A percentile compares a stretch with the other conserved stretches of the same genome.
Conservation (phyloP, 2,329 filamentous ascomycete genomes). For the Trichoderma semiorbis region DNA sequence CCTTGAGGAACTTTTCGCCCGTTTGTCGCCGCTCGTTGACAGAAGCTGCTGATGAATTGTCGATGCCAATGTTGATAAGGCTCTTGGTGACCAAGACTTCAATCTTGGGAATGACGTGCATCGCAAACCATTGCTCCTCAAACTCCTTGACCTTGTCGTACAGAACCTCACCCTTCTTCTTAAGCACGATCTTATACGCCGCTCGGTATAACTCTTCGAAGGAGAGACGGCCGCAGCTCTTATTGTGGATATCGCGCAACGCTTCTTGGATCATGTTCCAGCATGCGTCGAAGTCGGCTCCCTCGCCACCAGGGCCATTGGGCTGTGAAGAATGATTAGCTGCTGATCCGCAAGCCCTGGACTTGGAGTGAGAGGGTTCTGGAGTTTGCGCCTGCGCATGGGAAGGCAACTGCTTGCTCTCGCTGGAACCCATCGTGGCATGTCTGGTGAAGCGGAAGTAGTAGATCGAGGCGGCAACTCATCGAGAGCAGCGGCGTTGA, state of each 20-base stretch:
- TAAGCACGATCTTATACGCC: constrained; percentile 89
- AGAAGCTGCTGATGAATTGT: constrained; percentile 56
- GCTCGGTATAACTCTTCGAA: constrained; percentile 95
- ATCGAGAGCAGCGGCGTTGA: not conserved
- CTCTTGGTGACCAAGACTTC: constrained; percentile 66
- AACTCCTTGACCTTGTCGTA: constrained; percentile 79
- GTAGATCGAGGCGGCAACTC: not conserved
- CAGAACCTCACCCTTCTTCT: constrained; percentile 77
- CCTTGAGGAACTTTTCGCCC: constrained; percentile 78
- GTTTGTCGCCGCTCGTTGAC: constrained; percentile 73
- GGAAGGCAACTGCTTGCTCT: not conserved
- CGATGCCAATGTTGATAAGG: constrained; percentile 58
- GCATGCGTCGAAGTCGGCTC: constrained; percentile 77
- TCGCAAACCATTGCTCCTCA: constrained; percentile 75
- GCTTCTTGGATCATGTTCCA: constrained; percentile 77
- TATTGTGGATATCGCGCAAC: constrained; percentile 82
- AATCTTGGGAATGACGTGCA: constrained; percentile 69
- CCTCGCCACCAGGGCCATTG: constrained; percentile 48
- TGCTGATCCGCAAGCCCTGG: constrained; percentile 12
- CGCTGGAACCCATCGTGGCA: constrained; percentile 6
- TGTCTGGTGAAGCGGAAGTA: not conserved
- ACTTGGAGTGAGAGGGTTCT: not conserved
- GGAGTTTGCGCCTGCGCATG: not conserved
- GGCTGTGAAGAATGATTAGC: constrained; percentile 29
- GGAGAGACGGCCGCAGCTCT: constrained; percentile 83